Percentiles rank a stretch among this genome's conserved stretches.
Evolutionary conservation across 495 filamentous ascomycete species (phyloP).

Genomic region (Parathielavia appendiculata): DNA sequence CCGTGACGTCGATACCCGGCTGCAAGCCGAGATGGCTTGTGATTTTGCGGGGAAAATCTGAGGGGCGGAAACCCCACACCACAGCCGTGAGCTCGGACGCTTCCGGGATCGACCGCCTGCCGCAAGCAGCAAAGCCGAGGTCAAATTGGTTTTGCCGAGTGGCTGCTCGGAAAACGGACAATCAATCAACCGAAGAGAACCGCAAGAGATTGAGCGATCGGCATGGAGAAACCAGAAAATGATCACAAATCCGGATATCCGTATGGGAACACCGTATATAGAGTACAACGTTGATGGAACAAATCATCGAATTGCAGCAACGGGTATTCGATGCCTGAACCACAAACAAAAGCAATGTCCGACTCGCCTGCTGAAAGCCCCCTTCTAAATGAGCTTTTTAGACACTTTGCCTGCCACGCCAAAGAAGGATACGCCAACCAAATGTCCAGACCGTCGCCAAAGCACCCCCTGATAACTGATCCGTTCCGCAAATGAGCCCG

Average conservation of each 20-base stretch:
- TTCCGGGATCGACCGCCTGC: constrained; percentile 23
- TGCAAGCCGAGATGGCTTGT: constrained; percentile 46
- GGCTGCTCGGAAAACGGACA: neutral
- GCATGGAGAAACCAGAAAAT: no score
- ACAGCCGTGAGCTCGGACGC: constrained; percentile 25
- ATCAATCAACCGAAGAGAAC: neutral
- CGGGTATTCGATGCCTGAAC: constrained; percentile 6
- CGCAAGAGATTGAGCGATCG: neutral
- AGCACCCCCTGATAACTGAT: neutral
- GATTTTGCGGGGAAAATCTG: constrained; percentile 45
- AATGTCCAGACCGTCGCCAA: neutral
- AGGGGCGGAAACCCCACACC: constrained; percentile 11
- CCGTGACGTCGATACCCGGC: constrained; percentile 40
- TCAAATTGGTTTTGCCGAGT: constrained; percentile 19
- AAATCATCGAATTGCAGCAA: constrained; percentile 6
- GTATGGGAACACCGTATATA: no score
- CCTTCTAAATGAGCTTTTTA: constrained; percentile 12
- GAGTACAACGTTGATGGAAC: neutral
- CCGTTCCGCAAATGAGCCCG: neutral
- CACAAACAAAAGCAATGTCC: constrained; percentile 1
- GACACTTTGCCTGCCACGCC: constrained; percentile 4
- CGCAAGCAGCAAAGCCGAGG: constrained; percentile 22
- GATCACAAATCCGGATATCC: no score
- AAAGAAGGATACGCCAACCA: constrained; percentile 3
- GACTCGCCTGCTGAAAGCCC: neutral